phyloP scores from a whole-genome alignment of 2,329 filamentous ascomycete species.

The Zymoseptoria passerinii region DNA sequence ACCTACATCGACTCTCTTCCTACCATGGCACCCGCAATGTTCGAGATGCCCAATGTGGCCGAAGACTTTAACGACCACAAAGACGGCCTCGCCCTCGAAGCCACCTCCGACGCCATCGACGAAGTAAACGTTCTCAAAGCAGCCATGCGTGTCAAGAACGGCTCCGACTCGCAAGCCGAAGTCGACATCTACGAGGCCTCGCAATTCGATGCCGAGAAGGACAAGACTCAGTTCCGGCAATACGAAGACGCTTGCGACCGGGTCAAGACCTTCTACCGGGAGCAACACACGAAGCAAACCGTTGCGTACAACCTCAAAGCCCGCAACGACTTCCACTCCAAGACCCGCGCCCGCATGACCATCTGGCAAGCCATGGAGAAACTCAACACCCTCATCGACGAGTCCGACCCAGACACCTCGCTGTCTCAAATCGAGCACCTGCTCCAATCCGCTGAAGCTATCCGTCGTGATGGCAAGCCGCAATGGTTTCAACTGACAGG shows the following conservation, averaged over 20 bases:
- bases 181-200: constrained; percentile 49
- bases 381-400: constrained; percentile 82
- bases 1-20: constrained; percentile 27
- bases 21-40: constrained; percentile 40
- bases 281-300: constrained; percentile 63
- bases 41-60: constrained; percentile 36
- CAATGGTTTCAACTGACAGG: constrained; percentile 75
- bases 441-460: constrained; percentile 80
- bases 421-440: constrained; percentile 86
- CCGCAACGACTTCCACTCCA: constrained; percentile 60
- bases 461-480: constrained; percentile 74
- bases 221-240: constrained; percentile 73
- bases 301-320: constrained; percentile 78
- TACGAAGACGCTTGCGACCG: constrained; percentile 76
- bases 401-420: constrained; percentile 81
- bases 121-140: constrained; percentile 53
- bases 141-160: constrained; percentile 42
- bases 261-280: constrained; percentile 79
- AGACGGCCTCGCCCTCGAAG: constrained; percentile 51
- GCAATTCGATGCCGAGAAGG: constrained; percentile 64
- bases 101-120: constrained; percentile 52
- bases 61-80: constrained; percentile 42
- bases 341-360: constrained; percentile 66
- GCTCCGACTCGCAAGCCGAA: constrained; percentile 37
- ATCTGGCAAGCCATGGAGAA: constrained; percentile 91